Conservation (phyloP, 441 rosid species). For the Erodium texanum region DNA sequence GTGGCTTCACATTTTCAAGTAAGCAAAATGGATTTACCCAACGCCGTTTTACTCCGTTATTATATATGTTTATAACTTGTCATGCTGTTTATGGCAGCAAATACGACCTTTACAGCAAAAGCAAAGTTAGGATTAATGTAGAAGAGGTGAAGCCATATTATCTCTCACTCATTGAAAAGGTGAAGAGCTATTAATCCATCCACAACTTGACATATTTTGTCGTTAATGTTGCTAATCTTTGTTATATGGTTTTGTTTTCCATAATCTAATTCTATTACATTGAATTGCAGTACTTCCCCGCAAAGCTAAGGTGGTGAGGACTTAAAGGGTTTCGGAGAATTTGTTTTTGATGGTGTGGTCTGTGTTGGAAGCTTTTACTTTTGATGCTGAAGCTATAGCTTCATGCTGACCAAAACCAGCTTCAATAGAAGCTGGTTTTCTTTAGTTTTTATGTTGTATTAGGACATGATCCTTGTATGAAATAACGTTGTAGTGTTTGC, state of each 20-base stretch:
- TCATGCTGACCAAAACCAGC: too few species aligned
- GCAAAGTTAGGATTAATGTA: conserved; percentile 68
- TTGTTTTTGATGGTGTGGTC: not conserved
- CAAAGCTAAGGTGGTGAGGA: conserved; percentile 60
- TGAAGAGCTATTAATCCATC: conserved; percentile 7
- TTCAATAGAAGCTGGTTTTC: too few species aligned
- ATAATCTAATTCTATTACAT: not conserved
- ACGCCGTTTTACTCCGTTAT: too few species aligned
- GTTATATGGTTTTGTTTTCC: not conserved
- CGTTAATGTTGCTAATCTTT: not conserved
- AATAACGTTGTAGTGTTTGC: too few species aligned
- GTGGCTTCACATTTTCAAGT: conserved; percentile 88
- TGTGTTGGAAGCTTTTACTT: not conserved
- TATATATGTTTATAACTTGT: too few species aligned
- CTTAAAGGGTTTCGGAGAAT: not conserved
- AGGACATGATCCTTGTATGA: too few species aligned
- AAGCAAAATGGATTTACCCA: conserved; percentile 7
- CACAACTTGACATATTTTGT: not conserved
- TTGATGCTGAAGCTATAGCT: too few species aligned
- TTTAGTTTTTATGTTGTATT: too few species aligned
- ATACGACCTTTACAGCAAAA: conserved; percentile 86
- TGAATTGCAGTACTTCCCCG: conserved; percentile 59
- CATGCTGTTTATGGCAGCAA: conserved; percentile 38
- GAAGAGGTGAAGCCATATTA: conserved; percentile 77
- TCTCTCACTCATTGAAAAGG: conserved; percentile 66